Conservation (phyloP, 2,329 filamentous ascomycete genomes). For the Aspergillus ustus region DNA sequence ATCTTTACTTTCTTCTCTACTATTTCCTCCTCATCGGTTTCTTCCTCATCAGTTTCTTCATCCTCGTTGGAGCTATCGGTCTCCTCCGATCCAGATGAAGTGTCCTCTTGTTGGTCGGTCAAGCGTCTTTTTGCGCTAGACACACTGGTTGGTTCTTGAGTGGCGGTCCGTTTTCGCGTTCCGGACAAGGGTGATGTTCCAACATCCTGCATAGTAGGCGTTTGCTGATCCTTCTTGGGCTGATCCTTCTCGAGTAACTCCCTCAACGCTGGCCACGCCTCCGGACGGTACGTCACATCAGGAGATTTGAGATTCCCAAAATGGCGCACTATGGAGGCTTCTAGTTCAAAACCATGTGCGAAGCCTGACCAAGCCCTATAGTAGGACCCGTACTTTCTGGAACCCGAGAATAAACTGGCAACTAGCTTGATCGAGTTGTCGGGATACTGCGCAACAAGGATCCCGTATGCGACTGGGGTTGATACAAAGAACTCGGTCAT, state of each 20-base stretch:
- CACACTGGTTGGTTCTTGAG: neutral
- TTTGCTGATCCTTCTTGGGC: neutral
- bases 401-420: neutral
- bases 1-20: neutral
- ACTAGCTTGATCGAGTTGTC: neutral
- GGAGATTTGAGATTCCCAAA: neutral
- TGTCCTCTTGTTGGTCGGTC: neutral
- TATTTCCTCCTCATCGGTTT: neutral
- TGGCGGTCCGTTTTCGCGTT: neutral
- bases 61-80: neutral
- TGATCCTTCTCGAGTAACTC: neutral
- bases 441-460: conserved; percentile 18
- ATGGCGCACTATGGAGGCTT: conserved; percentile 16
- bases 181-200: neutral
- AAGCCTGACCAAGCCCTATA: conserved; percentile 20
- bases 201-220: neutral
- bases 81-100: neutral
- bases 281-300: conserved; percentile 8
- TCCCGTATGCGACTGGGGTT: conserved; percentile 7
- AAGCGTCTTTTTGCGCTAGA: neutral
- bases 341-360: conserved; percentile 8
- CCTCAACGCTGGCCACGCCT: conserved; percentile 7
- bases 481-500: conserved; percentile 18
- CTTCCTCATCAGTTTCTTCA: neutral
- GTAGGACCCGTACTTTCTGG: conserved; percentile 8